Conservation (phyloP, 2,329 filamentous ascomycete genomes). For the Hypoxylon sp. region DNA sequence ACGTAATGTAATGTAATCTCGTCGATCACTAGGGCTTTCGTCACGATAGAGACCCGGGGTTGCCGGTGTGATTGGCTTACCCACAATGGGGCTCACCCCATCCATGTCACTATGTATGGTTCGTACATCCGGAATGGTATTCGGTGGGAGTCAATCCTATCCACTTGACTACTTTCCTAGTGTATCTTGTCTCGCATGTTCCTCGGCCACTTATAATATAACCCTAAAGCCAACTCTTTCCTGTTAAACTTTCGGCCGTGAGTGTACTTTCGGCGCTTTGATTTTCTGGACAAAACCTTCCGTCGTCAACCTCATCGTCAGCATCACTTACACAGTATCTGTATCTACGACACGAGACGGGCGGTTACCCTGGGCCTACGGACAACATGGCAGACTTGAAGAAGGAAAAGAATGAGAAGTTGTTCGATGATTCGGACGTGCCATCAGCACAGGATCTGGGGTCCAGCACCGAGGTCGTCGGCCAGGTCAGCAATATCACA, state of each 20-base stretch:
- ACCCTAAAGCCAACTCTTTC: slow-evolving; percentile 23
- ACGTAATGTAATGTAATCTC: slow-evolving; percentile 44
- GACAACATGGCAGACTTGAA: slow-evolving; percentile 32
- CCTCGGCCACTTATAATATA: slow-evolving; percentile 30
- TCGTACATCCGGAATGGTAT: slow-evolving; percentile 35
- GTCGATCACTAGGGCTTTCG: slow-evolving; percentile 42
- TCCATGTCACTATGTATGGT: slow-evolving; percentile 25
- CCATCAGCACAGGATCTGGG: slow-evolving; percentile 33
- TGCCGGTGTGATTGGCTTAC: slow-evolving; percentile 40
- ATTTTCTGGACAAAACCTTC: slow-evolving; percentile 28
- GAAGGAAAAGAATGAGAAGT: slow-evolving; percentile 45
- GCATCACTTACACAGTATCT: background rate
- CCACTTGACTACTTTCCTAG: slow-evolving; percentile 41
- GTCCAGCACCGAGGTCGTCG: slow-evolving; percentile 50
- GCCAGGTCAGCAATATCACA: slow-evolving; percentile 56
- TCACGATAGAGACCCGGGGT: slow-evolving; percentile 38
- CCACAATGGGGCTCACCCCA: slow-evolving; percentile 37
- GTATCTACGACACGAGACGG: slow-evolving; percentile 20
- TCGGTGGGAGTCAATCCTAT: slow-evolving; percentile 39
- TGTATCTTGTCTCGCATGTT: slow-evolving; percentile 18
- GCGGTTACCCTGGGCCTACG: slow-evolving; percentile 13
- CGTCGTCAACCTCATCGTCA: slow-evolving; percentile 32
- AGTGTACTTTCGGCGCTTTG: slow-evolving; percentile 25
- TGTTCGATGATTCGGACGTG: slow-evolving; percentile 31
- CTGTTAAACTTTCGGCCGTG: slow-evolving; percentile 32